These are phyloP conservation scores for Podaxis sp. DNA, from an alignment of 768 basidiomycete species.

Conservation along the genomic window DNA sequence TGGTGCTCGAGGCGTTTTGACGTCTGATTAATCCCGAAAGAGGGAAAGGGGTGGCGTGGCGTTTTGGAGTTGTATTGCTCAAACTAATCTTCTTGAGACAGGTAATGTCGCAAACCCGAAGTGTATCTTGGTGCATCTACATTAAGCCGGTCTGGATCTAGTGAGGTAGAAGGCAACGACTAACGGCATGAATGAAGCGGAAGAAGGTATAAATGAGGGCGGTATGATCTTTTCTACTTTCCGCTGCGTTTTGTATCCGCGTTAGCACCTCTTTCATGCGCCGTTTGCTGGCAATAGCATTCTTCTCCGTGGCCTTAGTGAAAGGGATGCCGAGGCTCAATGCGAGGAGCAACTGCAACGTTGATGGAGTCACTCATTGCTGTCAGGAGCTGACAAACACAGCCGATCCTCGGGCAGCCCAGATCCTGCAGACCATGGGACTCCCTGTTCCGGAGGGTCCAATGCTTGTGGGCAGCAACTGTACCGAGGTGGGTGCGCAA, in stretches of 20 bases:
- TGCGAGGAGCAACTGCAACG: neutral
- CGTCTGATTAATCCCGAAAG: neutral
- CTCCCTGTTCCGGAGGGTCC: neutral
- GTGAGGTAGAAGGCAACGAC: neutral
- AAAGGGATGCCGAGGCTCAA: neutral
- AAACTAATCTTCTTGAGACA: neutral
- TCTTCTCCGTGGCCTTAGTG: neutral
- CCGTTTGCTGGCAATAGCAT: neutral
- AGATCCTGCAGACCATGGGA: neutral
- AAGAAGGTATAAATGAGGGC: neutral
- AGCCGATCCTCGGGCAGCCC: neutral
- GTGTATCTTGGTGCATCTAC: neutral
- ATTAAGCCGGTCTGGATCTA: neutral
- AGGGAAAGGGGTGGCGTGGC: neutral
- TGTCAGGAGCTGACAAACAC: neutral
- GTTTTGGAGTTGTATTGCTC: neutral
- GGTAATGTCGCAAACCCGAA: neutral
- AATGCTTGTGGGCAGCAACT: neutral
- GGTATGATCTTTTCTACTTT: neutral
- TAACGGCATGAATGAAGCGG: neutral
- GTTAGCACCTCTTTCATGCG: neutral
- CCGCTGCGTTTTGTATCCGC: neutral
- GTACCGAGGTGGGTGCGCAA: neutral
- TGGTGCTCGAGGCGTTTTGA: neutral
- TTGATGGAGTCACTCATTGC: constrained; percentile 8